Conservation (phyloP, 495 filamentous ascomycete species). For the Neurospora africana region DNA sequence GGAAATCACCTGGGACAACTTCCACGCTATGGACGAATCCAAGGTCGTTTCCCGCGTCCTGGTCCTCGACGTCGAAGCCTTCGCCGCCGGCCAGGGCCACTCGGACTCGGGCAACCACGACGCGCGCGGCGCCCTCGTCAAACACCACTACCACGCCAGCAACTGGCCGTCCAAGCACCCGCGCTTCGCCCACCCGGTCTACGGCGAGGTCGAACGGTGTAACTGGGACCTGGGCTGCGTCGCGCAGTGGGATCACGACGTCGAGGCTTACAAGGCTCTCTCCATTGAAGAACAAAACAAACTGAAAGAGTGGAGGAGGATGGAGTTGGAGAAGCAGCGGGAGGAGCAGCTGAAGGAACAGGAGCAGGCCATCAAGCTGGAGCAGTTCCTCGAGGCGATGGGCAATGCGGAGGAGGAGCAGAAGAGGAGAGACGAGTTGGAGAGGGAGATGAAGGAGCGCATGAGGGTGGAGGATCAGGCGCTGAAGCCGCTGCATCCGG, state of each 20-base stretch:
- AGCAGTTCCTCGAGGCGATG: slow-evolving; percentile 2
- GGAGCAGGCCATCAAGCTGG: slow-evolving; percentile 7
- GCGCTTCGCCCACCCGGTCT: slow-evolving; percentile 46
- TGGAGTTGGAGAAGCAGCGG: not conserved
- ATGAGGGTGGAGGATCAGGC: slow-evolving; percentile 4
- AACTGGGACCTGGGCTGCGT: slow-evolving; percentile 51
- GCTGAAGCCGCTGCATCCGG: not conserved
- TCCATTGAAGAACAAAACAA: slow-evolving; percentile 33
- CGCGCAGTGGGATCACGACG: slow-evolving; percentile 41
- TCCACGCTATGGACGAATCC: slow-evolving; percentile 47
- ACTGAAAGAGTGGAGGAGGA: slow-evolving; percentile 27
- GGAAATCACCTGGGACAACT: slow-evolving; percentile 39
- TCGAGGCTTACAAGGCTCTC: slow-evolving; percentile 33
- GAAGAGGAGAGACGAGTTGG: slow-evolving; percentile 6
- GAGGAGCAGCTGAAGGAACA: slow-evolving; percentile 1
- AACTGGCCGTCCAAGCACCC: slow-evolving; percentile 48
- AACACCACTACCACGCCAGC: slow-evolving; percentile 53
- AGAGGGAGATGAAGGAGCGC: slow-evolving; percentile 11
- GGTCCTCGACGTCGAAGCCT: slow-evolving; percentile 51
- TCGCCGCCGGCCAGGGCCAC: slow-evolving; percentile 52
- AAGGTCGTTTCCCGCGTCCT: slow-evolving; percentile 42
- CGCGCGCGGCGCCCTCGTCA: slow-evolving; percentile 43
- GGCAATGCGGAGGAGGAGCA: slow-evolving; percentile 8
- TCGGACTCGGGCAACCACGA: slow-evolving; percentile 52
- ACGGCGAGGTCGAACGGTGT: slow-evolving; percentile 50